Evolutionary conservation across 1,139 yeast genomes (phyloP).

Genomic region (Cylindricascospora bacillispora): DNA sequence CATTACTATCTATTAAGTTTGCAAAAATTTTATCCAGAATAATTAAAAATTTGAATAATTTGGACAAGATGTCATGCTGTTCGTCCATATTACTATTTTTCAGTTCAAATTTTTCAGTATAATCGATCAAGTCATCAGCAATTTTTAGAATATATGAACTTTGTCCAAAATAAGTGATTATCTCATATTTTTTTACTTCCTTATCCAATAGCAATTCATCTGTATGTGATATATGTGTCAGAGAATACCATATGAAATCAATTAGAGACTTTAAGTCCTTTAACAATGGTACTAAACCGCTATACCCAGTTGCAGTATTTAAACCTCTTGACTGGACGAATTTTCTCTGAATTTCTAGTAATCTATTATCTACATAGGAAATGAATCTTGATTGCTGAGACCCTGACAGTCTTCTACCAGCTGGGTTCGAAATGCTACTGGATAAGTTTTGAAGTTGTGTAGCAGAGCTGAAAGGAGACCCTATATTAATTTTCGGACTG

Average conservation of each 20-base stretch:
- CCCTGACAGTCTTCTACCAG: conserved; percentile 22
- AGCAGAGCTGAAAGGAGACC: conserved; percentile 22
- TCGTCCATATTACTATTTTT: conserved; percentile 11
- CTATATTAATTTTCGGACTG: conserved; percentile 19
- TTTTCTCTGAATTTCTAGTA: conserved; percentile 46
- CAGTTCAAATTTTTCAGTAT: conserved; percentile 34
- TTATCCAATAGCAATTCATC: conserved; percentile 16
- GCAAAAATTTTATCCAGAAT: conserved; percentile 33
- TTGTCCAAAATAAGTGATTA: conserved; percentile 35
- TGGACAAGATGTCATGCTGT: conserved; percentile 13
- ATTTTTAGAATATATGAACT: conserved; percentile 46
- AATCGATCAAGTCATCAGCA: conserved; percentile 58
- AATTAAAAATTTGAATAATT: conserved; percentile 32
- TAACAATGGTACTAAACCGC: conserved; percentile 32
- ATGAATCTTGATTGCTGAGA: conserved; percentile 51
- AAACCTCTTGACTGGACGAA: conserved; percentile 46
- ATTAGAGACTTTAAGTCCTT: conserved; percentile 35
- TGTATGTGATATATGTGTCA: conserved; percentile 28
- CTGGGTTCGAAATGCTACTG: conserved; percentile 4
- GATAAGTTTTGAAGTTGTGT: conserved; percentile 5
- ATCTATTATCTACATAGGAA: conserved; percentile 45
- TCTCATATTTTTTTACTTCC: conserved; percentile 2
- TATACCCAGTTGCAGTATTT: conserved; percentile 30
- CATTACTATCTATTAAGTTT: conserved; percentile 31
- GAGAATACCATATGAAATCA: conserved; percentile 48